Evolutionary conservation across 768 basidiomycete species (phyloP), one percentile per base, ranked within the genome.

Genomic region (Pholiota conissans): DNA sequence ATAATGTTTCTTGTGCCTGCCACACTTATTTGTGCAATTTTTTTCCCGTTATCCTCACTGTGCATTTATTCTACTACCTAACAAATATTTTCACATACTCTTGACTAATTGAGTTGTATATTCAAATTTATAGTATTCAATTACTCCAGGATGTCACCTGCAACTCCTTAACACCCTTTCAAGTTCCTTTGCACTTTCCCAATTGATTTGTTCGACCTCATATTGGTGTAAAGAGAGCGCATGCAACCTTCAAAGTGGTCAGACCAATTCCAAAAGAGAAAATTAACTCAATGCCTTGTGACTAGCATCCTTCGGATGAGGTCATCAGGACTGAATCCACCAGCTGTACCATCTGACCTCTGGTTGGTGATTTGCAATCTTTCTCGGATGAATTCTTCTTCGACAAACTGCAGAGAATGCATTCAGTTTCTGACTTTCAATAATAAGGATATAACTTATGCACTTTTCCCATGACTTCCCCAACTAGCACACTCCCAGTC

Each of bases 341-440:
- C 78, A 18, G 75, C 67, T 11, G 16, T 29, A 20, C 68, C 69
- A 13, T 63, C 67, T 22, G 61, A 58, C n/a, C 59, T 49, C 11
- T 59, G 42, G 28, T 60, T 27, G 0, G 66, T 57, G 9, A 82
- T 57, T 56, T 73, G 69, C 29, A 58, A 53, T 29, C 80, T 65
- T 62, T 79, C 76, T 11, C 69, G 68, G 5, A 83, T 88, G 65
- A 93, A 93, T 55, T 91, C 89, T 5, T 86, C 79, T 76, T 91
- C 87, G 32, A 93, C 87, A 62, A 86, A 75, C 91, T 93, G 51
- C 7, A 58, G 26, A 55, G 42, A 22, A 39, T 32, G 50, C 14
- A 52, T 34, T 40, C 53, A 24, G 27, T 40, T 18, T 46, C 18
- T 14, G 22, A 28, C 28, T 14, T 30, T 22, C 39, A 56, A 30